Base-by-base conservation (phyloP, 2,329 filamentous ascomycete genomes). In the Pseudopithomyces maydicus region DNA sequence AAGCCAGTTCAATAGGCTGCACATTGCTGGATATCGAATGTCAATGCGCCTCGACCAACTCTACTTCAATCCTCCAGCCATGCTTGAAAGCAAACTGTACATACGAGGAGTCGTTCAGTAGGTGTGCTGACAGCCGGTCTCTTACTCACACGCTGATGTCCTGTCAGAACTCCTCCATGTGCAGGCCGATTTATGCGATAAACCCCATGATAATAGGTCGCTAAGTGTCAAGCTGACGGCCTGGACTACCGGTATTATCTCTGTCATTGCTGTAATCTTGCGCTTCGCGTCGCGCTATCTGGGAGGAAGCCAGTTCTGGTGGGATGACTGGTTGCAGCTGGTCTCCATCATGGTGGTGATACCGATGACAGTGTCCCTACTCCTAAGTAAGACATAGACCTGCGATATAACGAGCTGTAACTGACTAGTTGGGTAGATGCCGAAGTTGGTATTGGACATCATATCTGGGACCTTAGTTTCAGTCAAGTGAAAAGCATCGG, bases 301-400 rank as follows among this genome's bases (percentile, higher is more conserved):
- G 8, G 46, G 46, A 8, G 46, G 46, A 35, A 49, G 46, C 19
- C 33, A 49, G 14, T 17, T 49, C 10, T 49, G 46, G 46, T 49
- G 46, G 46, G 46, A 49, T 22, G 46, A 49, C 19, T 49, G 46
- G 46, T 23, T 49, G 26, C 46, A 49, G 15, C 22, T 49, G 14
- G 46, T 19, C 8, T 49, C 46, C 8, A 23, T 49, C 10, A 33
- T 49, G 11, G n/a, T 49, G 8, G 46, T 49, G 8, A 38, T 49
- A 3, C 46, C 46, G 12, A 49, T 49, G 46, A 49, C 46, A 2
- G 32, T 49, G 2, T 29, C 17, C 15, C 11, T 38, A 23, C 46
- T 49, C 19, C 22, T 49, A 4, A 49, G 46, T 49, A 38, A 19
- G 46, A 36, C 11, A 19, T 47, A 8, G 12, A 14, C 20, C 14